These are phyloP conservation scores for Codiaeum variegatum DNA, from an alignment of 441 rosid genomes.

Conservation along the genomic window DNA sequence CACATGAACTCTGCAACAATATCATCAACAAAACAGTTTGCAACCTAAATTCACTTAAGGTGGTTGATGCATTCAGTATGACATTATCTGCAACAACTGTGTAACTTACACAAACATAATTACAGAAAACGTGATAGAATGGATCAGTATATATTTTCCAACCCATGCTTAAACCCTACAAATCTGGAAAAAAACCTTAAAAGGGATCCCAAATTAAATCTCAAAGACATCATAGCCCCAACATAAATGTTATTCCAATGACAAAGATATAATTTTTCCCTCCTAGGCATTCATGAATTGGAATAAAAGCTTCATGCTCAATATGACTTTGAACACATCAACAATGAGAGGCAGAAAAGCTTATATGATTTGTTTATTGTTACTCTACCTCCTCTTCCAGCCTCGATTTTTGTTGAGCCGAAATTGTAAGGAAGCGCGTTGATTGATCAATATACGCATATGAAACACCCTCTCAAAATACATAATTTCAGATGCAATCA, in stretches of 20 bases:
- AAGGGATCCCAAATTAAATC: neutral
- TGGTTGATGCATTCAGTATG: neutral
- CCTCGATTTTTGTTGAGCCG: neutral
- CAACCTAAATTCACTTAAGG: slow-evolving; percentile 11
- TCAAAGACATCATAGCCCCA: neutral
- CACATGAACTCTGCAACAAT: slow-evolving; percentile 17
- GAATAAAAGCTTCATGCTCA: neutral
- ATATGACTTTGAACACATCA: neutral
- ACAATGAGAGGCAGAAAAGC: neutral
- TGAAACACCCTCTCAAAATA: slow-evolving; percentile 10
- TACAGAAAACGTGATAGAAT: neutral
- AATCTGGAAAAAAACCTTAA: neutral
- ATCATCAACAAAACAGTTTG: slow-evolving; percentile 14
- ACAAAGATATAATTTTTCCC: neutral
- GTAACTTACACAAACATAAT: neutral
- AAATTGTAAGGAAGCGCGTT: neutral
- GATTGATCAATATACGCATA: neutral
- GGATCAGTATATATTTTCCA: neutral
- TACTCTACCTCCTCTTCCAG: neutral
- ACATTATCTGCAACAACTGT: neutral
- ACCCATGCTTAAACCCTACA: neutral
- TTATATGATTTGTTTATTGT: neutral
- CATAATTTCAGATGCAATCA: slow-evolving; percentile 1
- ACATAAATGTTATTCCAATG: neutral
- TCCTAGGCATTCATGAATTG: neutral